Percentiles rank a stretch among this genome's conserved stretches.
Conservation (phyloP, 1,284 basidiomycete species). For the Sporisorium exsertum region DNA sequence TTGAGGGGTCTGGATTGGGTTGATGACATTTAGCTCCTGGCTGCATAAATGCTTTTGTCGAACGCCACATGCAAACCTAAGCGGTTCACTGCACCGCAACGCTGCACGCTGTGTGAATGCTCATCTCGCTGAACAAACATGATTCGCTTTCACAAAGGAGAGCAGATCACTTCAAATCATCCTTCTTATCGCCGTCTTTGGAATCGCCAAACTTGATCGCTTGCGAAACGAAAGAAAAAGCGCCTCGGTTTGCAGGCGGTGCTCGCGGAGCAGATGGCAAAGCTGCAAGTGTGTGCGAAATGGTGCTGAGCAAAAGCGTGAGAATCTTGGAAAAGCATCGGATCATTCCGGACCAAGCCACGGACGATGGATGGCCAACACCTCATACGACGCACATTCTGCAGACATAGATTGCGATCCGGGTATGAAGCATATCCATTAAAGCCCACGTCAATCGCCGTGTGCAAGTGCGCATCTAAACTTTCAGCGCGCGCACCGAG, state of each 20-base stretch:
- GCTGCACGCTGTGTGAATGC: not conserved
- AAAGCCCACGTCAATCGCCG: not conserved
- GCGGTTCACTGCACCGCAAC: not conserved
- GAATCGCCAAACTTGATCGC: conserved; percentile 44
- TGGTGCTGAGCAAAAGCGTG: conserved; percentile 5
- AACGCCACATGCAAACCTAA: not conserved
- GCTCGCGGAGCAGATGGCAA: conserved; percentile 32
- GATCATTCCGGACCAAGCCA: conserved; percentile 1
- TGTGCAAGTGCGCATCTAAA: conserved; percentile 10
- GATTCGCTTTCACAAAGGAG: too few relatives aligned
- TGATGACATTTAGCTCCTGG: too few relatives aligned
- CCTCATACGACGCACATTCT: not conserved
- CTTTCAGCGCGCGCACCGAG: conserved; percentile 48
- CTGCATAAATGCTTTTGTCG: too few relatives aligned
- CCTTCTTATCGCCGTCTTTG: conserved; percentile 8
- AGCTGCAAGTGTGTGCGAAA: conserved; percentile 10
- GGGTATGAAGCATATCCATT: conserved; percentile 13
- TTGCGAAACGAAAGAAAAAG: conserved; percentile 30
- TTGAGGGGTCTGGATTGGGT: conserved; percentile 10
- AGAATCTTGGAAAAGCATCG: not conserved
- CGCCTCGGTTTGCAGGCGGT: conserved; percentile 36
- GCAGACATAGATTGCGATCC: too few relatives aligned
- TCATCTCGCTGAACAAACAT: too few relatives aligned
- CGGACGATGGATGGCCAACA: conserved; percentile 12
- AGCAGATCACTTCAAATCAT: not conserved